phyloP scores from a whole-genome alignment of 208 protist genomes.

The Crithidia brevicula region DNA sequence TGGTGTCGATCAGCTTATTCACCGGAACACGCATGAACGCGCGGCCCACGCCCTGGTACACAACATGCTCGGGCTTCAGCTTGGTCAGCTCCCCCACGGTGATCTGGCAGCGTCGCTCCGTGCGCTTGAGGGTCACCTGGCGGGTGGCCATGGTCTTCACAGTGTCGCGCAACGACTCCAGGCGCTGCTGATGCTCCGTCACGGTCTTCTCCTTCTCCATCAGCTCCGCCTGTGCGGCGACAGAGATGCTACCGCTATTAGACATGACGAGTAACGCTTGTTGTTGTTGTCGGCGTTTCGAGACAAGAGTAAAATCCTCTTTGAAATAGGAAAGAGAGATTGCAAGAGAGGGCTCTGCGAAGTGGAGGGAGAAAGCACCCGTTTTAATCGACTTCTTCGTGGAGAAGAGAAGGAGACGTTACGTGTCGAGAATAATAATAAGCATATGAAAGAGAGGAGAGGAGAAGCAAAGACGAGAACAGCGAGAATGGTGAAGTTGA shows the following conservation, averaged over 20 bases:
- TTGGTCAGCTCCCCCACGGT: constrained; percentile 78
- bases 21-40: constrained; percentile 75
- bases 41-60: constrained; percentile 85
- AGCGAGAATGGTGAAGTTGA: too few species aligned
- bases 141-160: constrained; percentile 86
- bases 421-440: too few species aligned
- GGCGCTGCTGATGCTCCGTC: constrained; percentile 83
- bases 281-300: neutral
- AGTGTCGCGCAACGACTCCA: constrained; percentile 72
- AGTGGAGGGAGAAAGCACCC: too few species aligned
- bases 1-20: constrained; percentile 67
- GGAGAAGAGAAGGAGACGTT: too few species aligned
- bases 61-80: constrained; percentile 66
- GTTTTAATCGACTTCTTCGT: neutral
- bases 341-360: neutral
- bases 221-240: constrained; percentile 80
- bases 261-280: constrained; percentile 50
- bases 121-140: constrained; percentile 69
- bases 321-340: neutral
- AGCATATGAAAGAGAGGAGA: too few species aligned
- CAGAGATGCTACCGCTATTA: constrained; percentile 47
- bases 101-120: constrained; percentile 74
- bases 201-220: constrained; percentile 91
- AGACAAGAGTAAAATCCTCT: too few species aligned
- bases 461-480: too few species aligned